Base-by-base conservation (phyloP, 2,329 filamentous ascomycete species). In the Rhexocercosporidium sp. region DNA sequence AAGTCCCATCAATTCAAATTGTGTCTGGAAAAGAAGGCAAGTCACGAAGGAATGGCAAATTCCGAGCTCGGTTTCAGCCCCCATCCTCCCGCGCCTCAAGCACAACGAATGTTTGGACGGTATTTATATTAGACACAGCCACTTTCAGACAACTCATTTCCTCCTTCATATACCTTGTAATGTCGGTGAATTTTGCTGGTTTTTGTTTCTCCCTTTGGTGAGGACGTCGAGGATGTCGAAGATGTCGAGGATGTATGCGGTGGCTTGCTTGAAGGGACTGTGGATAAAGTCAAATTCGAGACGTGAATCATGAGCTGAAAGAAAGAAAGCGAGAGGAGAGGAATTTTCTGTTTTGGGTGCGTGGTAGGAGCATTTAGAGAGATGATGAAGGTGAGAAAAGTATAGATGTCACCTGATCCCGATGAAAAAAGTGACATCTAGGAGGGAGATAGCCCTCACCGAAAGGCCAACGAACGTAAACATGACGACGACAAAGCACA, bases 51-150 rank as follows among this genome's bases (percentile, higher is more conserved):
- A 53, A 53, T 31, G 49, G 49, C 49, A 53, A 31, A 25, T 53
- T 4, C 49, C 49, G 49, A 27, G 9, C 14, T 27, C 16, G n/a
- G 16, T 53, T 53, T 53, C 49, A 53, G 49, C 49, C 49, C 49
- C 49, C 49, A 53, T 53, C 27, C 27, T 16, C 6, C 25, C 12
- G 27, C 25, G 49, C 49, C 25, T 16, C 14, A 2, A 31, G 49
- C 49, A 9, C 25, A 27, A 16, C 8, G 49, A 53, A 31, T 31
- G 25, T 31, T 29, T 31, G 25, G 49, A 27, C 25, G 27, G n/a
- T 53, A n/a, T 53, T 53, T 53, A 53, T 53, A 53, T 53, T 31
- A 53, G 49, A n/a, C 49, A 31, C 49, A 53, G 49, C 49, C 49
- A 53, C 49, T 4, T 6, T 16, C 27, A 9, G 49, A n/a, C 49